Percentiles rank a stretch among this genome's conserved stretches.
Evolutionary conservation across 1,139 yeast genomes (phyloP).

Genomic region (Saccharomycopsis phalli): DNA sequence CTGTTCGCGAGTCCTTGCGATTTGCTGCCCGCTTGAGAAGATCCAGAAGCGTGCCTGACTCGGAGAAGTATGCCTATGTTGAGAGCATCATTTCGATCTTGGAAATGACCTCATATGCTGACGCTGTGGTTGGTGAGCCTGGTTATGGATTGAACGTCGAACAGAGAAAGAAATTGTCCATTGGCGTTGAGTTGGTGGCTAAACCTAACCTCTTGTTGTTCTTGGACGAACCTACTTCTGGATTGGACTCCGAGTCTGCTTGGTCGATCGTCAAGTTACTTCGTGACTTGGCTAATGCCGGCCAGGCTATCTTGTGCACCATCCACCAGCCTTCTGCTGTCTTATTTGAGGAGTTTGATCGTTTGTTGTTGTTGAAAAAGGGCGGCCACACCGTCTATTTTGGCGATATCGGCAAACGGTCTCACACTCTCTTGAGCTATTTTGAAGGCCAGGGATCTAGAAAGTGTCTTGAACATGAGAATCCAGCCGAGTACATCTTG

Average conservation of each 20-base stretch:
- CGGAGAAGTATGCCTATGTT: conserved; percentile 37
- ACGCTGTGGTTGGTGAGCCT: conserved; percentile 40
- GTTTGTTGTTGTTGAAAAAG: conserved; percentile 31
- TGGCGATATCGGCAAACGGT: conserved; percentile 49
- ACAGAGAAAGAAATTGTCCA: conserved; percentile 51
- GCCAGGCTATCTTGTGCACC: conserved; percentile 49
- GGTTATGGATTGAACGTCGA: conserved; percentile 52
- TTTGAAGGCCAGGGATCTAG: conserved; percentile 42
- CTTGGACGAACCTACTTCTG: conserved; percentile 47
- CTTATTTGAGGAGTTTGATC: conserved; percentile 36
- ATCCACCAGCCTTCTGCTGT: conserved; percentile 56
- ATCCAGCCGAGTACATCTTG: conserved; percentile 51
- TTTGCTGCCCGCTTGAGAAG: conserved; percentile 44
- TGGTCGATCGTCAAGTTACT: conserved; percentile 43
- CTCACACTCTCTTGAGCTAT: conserved; percentile 38
- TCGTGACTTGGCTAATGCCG: conserved; percentile 38
- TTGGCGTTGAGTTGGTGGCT: conserved; percentile 48
- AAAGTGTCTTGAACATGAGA: conserved; percentile 35
- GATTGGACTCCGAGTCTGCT: conserved; percentile 47
- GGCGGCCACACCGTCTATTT: conserved; percentile 50
- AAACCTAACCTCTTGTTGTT: conserved; percentile 41
- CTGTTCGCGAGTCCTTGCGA: conserved; percentile 42
- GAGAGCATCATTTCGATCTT: conserved; percentile 38
- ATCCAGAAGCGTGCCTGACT: conserved; percentile 33
- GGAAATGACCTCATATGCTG: conserved; percentile 40